A percentile compares a stretch with the other conserved stretches of the same genome.
These are phyloP conservation scores for Saksenaea oblongispora DNA, from an alignment of 371 early-diverging fungal genomes.

Conservation along the genomic window DNA sequence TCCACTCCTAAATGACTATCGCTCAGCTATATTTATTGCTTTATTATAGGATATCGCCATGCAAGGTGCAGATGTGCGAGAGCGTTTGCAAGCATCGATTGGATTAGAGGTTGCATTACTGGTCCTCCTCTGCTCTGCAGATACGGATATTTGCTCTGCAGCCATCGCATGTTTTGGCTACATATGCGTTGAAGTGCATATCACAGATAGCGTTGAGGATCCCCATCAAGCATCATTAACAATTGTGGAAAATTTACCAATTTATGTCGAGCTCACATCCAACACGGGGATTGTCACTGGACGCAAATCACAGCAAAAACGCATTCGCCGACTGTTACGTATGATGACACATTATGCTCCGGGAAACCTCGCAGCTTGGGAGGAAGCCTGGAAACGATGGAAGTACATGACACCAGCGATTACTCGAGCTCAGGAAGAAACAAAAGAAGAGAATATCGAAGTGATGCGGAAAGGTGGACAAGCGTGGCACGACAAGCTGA, in stretches of 20 bases:
- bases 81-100: conserved; percentile 66
- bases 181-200: conserved; percentile 59
- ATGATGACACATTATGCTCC: conserved; percentile 63
- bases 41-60: conserved; percentile 46
- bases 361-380: conserved; percentile 82
- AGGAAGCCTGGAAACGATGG: conserved; percentile 82
- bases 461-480: conserved; percentile 4
- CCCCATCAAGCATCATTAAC: conserved; percentile 51
- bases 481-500: conserved; percentile 47
- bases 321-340: conserved; percentile 68
- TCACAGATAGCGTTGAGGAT: conserved; percentile 26
- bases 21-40: neutral
- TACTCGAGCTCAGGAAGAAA: conserved; percentile 49
- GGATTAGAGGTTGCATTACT: conserved; percentile 74
- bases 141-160: conserved; percentile 60
- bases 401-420: conserved; percentile 50
- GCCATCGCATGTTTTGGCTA: conserved; percentile 58
- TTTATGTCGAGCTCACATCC: conserved; percentile 63
- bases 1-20: conserved; percentile 19
- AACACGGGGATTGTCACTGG: conserved; percentile 55
- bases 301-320: conserved; percentile 72
- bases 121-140: conserved; percentile 70
- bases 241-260: conserved; percentile 67
- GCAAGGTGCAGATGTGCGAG: conserved; percentile 51
- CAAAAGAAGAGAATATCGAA: conserved; percentile 5